Evolutionary conservation across 2,329 filamentous ascomycete species (phyloP).

Genomic region (Metarhizium sp.): DNA sequence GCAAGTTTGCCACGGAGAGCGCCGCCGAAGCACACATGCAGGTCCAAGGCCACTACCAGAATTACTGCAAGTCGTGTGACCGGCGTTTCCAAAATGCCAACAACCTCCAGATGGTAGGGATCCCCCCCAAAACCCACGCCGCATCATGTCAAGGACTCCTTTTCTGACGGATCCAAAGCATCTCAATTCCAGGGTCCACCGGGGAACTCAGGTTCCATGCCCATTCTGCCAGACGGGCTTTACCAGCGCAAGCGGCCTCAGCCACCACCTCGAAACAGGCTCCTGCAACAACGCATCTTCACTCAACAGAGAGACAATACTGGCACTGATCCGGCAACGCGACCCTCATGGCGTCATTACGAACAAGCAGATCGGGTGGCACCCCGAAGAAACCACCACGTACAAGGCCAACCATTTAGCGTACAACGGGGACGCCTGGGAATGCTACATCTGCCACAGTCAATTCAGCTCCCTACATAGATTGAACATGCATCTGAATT

Average conservation of each 20-base stretch:
- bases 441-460: slow-evolving; percentile 33
- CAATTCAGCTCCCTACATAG: slow-evolving; percentile 22
- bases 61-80: slow-evolving; percentile 26
- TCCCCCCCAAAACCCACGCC: background rate
- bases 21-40: slow-evolving; percentile 7
- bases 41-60: slow-evolving; percentile 19
- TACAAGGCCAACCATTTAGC: slow-evolving; percentile 27
- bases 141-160: background rate
- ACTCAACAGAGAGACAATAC: slow-evolving; percentile 38
- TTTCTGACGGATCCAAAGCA: slow-evolving; percentile 31
- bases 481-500: slow-evolving; percentile 44
- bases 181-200: slow-evolving; percentile 41
- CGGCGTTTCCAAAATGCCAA: slow-evolving; percentile 21
- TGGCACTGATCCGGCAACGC: slow-evolving; percentile 30
- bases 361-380: slow-evolving; percentile 38
- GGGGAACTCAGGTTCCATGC: slow-evolving; percentile 34
- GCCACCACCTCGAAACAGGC: slow-evolving; percentile 45
- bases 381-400: slow-evolving; percentile 14
- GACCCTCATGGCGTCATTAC: slow-evolving; percentile 40
- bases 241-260: slow-evolving; percentile 41
- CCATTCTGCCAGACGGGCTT: slow-evolving; percentile 41
- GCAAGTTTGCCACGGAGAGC: slow-evolving; percentile 14
- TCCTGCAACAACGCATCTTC: slow-evolving; percentile 33
- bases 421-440: slow-evolving; percentile 14
- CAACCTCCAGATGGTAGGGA: slow-evolving; percentile 21